Conservation (phyloP, 345 rosid species). For the Dovyalis caffra region DNA sequence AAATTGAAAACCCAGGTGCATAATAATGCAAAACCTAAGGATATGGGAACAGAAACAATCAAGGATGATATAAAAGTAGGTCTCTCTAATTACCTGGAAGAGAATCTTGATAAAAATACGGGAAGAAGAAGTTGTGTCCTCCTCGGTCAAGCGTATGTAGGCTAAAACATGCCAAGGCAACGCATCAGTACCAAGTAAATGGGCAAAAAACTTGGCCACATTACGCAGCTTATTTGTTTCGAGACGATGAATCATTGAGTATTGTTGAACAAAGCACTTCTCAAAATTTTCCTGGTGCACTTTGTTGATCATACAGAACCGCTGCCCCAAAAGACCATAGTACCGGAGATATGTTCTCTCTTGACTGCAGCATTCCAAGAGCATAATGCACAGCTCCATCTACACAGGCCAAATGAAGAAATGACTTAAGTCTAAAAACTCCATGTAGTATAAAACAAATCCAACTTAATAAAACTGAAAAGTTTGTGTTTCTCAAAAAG, state of each 20-base stretch:
- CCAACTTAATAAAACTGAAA: background rate
- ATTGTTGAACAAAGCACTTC: conserved; percentile 85
- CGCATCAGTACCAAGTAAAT: conserved; percentile 87
- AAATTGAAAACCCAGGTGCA: background rate
- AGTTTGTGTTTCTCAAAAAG: background rate
- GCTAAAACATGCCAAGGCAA: conserved; percentile 95
- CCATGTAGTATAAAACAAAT: too few species aligned
- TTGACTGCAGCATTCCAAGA: conserved; percentile 90
- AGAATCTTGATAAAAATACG: conserved; percentile 95
- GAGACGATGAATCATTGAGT: conserved; percentile 91
- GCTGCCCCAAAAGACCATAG: conserved; percentile 87
- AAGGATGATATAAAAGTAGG: background rate
- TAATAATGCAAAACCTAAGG: background rate
- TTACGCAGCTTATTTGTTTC: conserved; percentile 88
- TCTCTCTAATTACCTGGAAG: conserved; percentile 59
- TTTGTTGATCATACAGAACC: conserved; percentile 94
- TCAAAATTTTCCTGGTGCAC: conserved; percentile 89
- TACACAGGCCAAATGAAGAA: conserved; percentile 34
- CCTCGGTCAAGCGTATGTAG: conserved; percentile 80
- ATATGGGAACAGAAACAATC: background rate
- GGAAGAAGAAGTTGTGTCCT: conserved; percentile 91
- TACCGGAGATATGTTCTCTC: conserved; percentile 94
- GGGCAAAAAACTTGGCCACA: conserved; percentile 94
- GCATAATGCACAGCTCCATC: conserved; percentile 97
- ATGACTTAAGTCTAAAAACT: background rate